A percentile compares a stretch with the other conserved stretches of the same genome.
phyloP scores from a whole-genome alignment of 208 protist species.

The Trypanosoma avium region DNA sequence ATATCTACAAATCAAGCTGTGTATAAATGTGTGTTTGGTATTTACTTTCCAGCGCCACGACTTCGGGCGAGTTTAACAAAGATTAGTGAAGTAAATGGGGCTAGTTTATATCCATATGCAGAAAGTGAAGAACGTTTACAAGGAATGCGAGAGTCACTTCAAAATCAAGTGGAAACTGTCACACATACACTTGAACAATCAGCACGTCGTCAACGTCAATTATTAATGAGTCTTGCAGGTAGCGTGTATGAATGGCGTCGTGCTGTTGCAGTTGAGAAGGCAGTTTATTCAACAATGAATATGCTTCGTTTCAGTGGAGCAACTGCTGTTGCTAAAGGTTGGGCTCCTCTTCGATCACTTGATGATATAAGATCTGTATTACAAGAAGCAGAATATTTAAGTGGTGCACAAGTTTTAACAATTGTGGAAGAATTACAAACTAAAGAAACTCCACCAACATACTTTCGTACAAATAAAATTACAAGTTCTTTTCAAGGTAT shows the following conservation, averaged over 20 bases:
- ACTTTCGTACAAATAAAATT: slow-evolving; percentile 97
- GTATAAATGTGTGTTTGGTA: slow-evolving; percentile 95
- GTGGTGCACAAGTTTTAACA: slow-evolving; percentile 87
- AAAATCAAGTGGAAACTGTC: slow-evolving; percentile 73
- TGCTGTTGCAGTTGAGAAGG: slow-evolving; percentile 93
- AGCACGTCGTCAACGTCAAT: slow-evolving; percentile 55
- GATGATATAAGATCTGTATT: slow-evolving; percentile 80
- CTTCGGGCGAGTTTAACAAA: slow-evolving; percentile 91
- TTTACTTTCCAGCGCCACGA: slow-evolving; percentile 96
- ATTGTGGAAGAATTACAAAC: slow-evolving; percentile 92
- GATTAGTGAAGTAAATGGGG: slow-evolving; percentile 96
- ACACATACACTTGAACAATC: slow-evolving; percentile 76
- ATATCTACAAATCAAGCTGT: slow-evolving; percentile 69
- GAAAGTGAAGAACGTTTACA: slow-evolving; percentile 79
- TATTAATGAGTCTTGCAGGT: slow-evolving; percentile 76
- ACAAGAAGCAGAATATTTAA: slow-evolving; percentile 66
- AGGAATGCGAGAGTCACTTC: slow-evolving; percentile 62
- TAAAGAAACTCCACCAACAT: slow-evolving; percentile 95
- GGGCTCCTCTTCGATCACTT: slow-evolving; percentile 83
- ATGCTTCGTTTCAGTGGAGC: slow-evolving; percentile 93
- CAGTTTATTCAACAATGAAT: slow-evolving; percentile 97
- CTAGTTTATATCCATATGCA: slow-evolving; percentile 94
- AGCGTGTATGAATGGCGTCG: slow-evolving; percentile 87
- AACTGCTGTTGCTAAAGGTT: slow-evolving; percentile 93
- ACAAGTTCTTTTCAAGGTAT: slow-evolving; percentile 97